Evolutionary conservation across 345 rosid species (phyloP), one percentile per base, ranked within the genome.

Genomic region (Erodium maritimum): DNA sequence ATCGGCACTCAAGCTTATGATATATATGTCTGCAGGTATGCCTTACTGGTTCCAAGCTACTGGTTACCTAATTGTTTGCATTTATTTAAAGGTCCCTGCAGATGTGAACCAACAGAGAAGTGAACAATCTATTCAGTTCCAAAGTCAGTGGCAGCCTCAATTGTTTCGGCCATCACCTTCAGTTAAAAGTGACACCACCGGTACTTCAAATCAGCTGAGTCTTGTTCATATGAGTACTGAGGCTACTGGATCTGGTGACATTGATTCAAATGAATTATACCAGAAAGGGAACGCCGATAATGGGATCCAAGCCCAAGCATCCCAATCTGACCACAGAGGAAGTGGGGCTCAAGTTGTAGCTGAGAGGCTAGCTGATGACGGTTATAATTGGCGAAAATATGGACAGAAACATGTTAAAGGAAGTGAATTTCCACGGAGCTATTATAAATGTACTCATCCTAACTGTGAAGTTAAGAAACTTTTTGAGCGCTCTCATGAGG

Each of bases 381-480:
- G 99, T 67, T 93, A 87, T 72, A 87, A 87, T 79, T 93, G 99
- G 97, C 77, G 99, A 65, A 93, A 93, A 67, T 93, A 93, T 76
- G 99, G 99, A 50, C 99, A 93, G 79, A 93, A 93, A 61, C 96
- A 82, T 69, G 99, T 93, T 24, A 93, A 93, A 67, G 99, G 99
- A 73, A 83, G 99, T 77, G 93, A 90, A 73, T 90, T 89, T 69
- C 99, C 97, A 1, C 85, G 99, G 63, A 85, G 95, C 76, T 93
- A 93, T 72, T 93, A 93, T 78, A 93, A 93, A 69, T 93, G 99
- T 62, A 87, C 99, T 21, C 96, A 93, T 81, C 95, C 96, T 67
- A 89, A 82, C 56, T 93, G 99, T 64, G 99, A 93, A 67, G 99
- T 93, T 75, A 93, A 93, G 70, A 93, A 93, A 69, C 82, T 87